Evolutionary conservation across 1,139 yeast species (phyloP).

Genomic region (Saccharomycopsis hybrid): DNA sequence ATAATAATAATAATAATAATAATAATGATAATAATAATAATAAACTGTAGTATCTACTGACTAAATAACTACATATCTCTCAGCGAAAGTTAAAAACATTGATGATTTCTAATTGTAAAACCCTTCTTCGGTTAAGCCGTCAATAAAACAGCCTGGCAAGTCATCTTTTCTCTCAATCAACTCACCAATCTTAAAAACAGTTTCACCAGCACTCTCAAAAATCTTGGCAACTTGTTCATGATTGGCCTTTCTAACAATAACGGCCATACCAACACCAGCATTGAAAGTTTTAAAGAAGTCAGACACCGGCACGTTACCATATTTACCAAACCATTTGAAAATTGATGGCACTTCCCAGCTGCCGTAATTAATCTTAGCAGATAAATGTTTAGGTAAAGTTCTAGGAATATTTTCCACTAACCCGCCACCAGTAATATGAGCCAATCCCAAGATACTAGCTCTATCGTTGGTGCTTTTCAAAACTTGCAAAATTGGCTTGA

Average conservation of each 20-base stretch:
- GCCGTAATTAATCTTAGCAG: conserved; percentile 73
- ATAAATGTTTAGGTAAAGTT: conserved; percentile 74
- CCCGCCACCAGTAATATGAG: conserved; percentile 99
- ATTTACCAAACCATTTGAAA: conserved; percentile 88
- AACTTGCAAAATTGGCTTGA: conserved; percentile 77
- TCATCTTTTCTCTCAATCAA: conserved; percentile 47
- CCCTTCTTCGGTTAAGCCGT: conserved; percentile 21
- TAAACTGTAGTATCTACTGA: too few relatives aligned
- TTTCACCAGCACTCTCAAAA: conserved; percentile 64
- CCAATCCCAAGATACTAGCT: conserved; percentile 77
- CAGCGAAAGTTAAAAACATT: too few relatives aligned
- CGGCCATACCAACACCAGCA: conserved; percentile 96
- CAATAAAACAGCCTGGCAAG: conserved; percentile 61
- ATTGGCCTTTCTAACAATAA: conserved; percentile 66
- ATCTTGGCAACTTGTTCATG: conserved; percentile 51
- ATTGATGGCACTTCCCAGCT: conserved; percentile 83
- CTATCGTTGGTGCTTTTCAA: conserved; percentile 39
- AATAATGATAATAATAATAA: too few relatives aligned
- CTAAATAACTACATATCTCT: too few relatives aligned
- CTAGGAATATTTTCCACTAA: conserved; percentile 94
- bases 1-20: too few relatives aligned
- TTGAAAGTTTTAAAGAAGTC: conserved; percentile 90
- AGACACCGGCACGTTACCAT: conserved; percentile 80
- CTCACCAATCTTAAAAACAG: conserved; percentile 71
- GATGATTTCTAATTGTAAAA: conserved; percentile 10